Evolutionary conservation across 1,284 basidiomycete genomes (phyloP).

Genomic region (Apiotrichum veenhuisii): DNA sequence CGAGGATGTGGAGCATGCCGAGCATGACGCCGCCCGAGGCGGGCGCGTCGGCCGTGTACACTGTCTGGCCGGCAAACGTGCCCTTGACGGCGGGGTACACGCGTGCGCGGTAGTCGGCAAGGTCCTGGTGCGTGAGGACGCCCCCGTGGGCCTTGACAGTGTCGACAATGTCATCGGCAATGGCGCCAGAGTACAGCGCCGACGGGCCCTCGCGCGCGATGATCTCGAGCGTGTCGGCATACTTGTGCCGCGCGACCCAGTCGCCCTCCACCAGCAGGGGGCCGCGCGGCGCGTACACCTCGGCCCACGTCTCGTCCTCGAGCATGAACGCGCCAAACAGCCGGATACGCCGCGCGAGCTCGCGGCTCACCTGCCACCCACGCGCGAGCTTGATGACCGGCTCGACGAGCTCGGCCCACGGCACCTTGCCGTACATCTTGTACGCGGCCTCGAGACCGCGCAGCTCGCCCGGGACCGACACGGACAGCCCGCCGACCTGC

Average conservation of each 20-base stretch:
- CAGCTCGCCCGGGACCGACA: conserved; percentile 83
- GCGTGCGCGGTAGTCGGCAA: conserved; percentile 60
- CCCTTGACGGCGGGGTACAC: conserved; percentile 71
- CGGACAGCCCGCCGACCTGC: conserved; percentile 68
- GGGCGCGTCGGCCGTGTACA: conserved; percentile 81
- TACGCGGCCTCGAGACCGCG: conserved; percentile 59
- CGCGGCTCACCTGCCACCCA: conserved; percentile 67
- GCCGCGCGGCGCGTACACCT: conserved; percentile 76
- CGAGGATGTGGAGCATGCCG: conserved; percentile 45
- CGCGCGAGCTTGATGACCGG: conserved; percentile 69
- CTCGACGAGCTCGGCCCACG: conserved; percentile 71
- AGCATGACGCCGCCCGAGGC: conserved; percentile 52
- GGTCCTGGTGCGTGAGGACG: conserved; percentile 42
- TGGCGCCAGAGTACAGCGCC: conserved; percentile 45
- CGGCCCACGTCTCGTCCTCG: conserved; percentile 68
- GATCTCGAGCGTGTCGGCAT: conserved; percentile 40
- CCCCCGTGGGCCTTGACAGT: conserved; percentile 39
- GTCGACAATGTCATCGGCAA: conserved; percentile 44
- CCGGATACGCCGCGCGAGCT: conserved; percentile 68
- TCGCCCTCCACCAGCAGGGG: conserved; percentile 69
- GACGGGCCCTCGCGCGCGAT: conserved; percentile 42
- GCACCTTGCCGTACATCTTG: conserved; percentile 53
- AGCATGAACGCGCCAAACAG: conserved; percentile 63
- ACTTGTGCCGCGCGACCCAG: conserved; percentile 62
- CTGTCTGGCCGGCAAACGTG: conserved; percentile 67